These are phyloP conservation scores for Avena insularis DNA, from an alignment of 176 grass and related monocot species.

Conservation along the genomic window DNA sequence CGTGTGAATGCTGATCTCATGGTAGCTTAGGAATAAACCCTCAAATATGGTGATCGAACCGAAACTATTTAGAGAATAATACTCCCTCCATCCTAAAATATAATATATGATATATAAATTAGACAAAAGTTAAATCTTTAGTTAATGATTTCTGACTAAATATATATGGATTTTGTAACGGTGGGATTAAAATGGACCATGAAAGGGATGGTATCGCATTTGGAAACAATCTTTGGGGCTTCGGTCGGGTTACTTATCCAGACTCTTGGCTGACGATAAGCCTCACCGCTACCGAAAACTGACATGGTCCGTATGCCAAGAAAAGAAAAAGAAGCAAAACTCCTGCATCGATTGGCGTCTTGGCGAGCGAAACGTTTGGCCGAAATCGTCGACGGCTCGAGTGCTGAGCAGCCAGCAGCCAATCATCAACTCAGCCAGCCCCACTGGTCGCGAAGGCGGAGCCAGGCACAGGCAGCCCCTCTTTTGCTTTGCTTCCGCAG, in stretches of 20 bases:
- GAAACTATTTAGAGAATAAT: no score
- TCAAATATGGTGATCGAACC: no score
- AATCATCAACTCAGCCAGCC: not conserved
- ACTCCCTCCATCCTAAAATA: no score
- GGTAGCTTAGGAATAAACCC: no score
- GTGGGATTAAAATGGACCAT: no score
- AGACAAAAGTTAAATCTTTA: no score
- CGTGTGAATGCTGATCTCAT: no score
- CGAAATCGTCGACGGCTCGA: not conserved
- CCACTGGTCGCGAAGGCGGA: not conserved
- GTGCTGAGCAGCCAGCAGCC: slow-evolving; percentile 1
- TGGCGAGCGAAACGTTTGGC: not conserved
- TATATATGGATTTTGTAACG: no score
- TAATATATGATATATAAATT: no score
- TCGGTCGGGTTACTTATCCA: not conserved
- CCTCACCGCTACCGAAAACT: not conserved
- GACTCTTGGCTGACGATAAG: not conserved
- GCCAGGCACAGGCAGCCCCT: not conserved
- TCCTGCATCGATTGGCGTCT: not conserved
- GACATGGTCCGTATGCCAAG: not conserved
- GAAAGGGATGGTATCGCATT: not conserved
- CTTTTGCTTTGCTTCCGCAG: slow-evolving; percentile 13
- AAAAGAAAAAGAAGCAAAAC: not conserved
- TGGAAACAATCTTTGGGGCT: not conserved
- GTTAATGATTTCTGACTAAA: no score